Conservation (phyloP, 2,329 filamentous ascomycete genomes). For the Blastomyces emzantsi region DNA sequence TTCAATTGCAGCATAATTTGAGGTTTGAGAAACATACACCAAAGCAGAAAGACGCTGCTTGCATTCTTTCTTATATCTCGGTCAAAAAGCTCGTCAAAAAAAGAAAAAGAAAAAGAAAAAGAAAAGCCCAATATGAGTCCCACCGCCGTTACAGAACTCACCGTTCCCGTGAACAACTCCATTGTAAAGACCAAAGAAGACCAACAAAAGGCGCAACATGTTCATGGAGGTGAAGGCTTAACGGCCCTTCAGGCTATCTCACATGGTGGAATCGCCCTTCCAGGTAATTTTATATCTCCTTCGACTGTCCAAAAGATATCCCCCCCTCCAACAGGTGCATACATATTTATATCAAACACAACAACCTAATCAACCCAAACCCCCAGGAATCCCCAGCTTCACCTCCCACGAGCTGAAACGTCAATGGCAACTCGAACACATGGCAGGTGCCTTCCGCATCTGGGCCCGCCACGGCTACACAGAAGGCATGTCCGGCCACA, state of each 20-base stretch:
- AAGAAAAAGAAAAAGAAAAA: too few species aligned
- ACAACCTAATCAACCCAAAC: background rate
- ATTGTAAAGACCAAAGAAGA: conserved; percentile 11
- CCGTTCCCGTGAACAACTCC: background rate
- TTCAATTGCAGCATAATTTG: background rate
- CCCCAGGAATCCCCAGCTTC: conserved; percentile 21
- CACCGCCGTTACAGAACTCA: conserved; percentile 12
- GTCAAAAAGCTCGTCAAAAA: background rate
- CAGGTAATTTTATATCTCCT: conserved; percentile 9
- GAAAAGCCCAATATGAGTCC: conserved; percentile 9
- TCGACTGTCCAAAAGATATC: background rate
- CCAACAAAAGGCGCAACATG: conserved; percentile 15
- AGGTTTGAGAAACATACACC: background rate
- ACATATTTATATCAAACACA: background rate
- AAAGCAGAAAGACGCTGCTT: background rate
- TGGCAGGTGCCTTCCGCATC: conserved; percentile 42
- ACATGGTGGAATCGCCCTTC: conserved; percentile 17
- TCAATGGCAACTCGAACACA: conserved; percentile 34
- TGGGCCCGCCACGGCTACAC: conserved; percentile 41
- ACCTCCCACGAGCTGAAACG: conserved; percentile 28
- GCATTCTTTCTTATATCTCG: background rate
- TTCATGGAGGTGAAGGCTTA: conserved; percentile 21
- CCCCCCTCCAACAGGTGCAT: background rate
- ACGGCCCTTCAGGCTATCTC: conserved; percentile 21
- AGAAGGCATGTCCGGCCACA: conserved; percentile 42